A percentile compares a stretch with the other conserved stretches of the same genome.
These are phyloP conservation scores for Phytophthora pistaciae DNA, from an alignment of 352 stramenopile species.

Conservation along the genomic window DNA sequence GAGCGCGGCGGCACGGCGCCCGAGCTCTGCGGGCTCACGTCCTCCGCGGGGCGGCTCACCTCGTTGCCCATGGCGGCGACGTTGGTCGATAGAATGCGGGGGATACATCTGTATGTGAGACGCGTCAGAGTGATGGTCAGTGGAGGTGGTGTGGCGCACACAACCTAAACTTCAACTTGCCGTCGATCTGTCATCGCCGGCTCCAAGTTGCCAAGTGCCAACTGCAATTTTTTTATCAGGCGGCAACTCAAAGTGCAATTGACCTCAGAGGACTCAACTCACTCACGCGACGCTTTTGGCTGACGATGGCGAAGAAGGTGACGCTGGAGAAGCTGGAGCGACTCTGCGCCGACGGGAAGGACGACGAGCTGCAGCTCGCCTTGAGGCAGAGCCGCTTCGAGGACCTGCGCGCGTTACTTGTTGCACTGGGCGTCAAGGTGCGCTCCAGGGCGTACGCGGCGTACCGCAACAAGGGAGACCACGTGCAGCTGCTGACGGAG, in stretches of 20 bases:
- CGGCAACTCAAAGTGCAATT: constrained; percentile 7
- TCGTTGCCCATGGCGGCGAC: constrained; percentile 63
- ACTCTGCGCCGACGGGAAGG: background rate
- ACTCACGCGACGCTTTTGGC: background rate
- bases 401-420: constrained; percentile 18
- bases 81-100: background rate
- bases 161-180: constrained; percentile 26
- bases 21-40: constrained; percentile 38
- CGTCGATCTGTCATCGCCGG: constrained; percentile 15
- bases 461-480: constrained; percentile 21
- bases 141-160: constrained; percentile 4
- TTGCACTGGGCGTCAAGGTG: constrained; percentile 17
- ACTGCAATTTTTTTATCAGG: constrained; percentile 1
- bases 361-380: constrained; percentile 4
- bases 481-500: constrained; percentile 9
- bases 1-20: constrained; percentile 30
- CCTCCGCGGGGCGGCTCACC: constrained; percentile 44
- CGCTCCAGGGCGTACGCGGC: constrained; percentile 18
- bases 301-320: constrained; percentile 6
- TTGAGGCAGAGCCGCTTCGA: constrained; percentile 14
- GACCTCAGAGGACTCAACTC: background rate
- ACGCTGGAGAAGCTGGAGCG: constrained; percentile 16
- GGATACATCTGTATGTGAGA: constrained; percentile 17
- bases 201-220: background rate
- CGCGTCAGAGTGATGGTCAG: constrained; percentile 21